Base-by-base conservation (phyloP, 148 eudicot species). In the Selenicereus undatus region DNA sequence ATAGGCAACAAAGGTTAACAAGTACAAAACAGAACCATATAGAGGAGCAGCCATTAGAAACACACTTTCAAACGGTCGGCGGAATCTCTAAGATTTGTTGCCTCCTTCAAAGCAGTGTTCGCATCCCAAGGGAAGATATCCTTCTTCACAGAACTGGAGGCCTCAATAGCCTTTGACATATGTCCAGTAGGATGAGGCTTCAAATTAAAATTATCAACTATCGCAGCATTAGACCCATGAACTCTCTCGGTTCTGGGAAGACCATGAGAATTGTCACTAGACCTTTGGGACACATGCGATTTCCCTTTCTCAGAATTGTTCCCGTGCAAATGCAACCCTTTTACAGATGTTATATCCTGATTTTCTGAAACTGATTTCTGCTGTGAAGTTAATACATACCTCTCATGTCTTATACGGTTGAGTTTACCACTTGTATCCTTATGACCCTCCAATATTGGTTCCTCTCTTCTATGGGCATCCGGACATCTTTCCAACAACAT, bases 11-110 rank as follows among this genome's bases (percentile, higher is more conserved):
- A 62, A 7, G n/a, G 14, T 64, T 64, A 30, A 72, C 68, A 52
- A 8, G 76, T n/a, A 76, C 21, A 69, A 24, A 21, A 73, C 76
- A n/a, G 17, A 20, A 78, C 22, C 76, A 85, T 51, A 69, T 30
- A 77, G 26, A 74, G 35, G 27, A 43, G 62, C 62, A 56, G 36
- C 13, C 74, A 73, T 7, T 60, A 68, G 64, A 2, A 13, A 52
- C 81, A 14, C 43, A 87, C 89, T 88, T 85, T 89, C 84, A 89
- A 42, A 73, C 87, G 84, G 39, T 85, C 75, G 75, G 89, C 91
- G 24, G 86, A 85, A 78, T 83, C 84, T 80, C 84, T 83, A 24
- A 87, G 89, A 77, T 84, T 80, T 62, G 69, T 87, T 54, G 89
- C 91, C 77, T 89, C 91, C 79, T 54, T 83, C 82, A 89, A 85